These are phyloP conservation scores for Dendryphion nanum DNA, from an alignment of 2,329 filamentous ascomycete species.

Conservation along the genomic window DNA sequence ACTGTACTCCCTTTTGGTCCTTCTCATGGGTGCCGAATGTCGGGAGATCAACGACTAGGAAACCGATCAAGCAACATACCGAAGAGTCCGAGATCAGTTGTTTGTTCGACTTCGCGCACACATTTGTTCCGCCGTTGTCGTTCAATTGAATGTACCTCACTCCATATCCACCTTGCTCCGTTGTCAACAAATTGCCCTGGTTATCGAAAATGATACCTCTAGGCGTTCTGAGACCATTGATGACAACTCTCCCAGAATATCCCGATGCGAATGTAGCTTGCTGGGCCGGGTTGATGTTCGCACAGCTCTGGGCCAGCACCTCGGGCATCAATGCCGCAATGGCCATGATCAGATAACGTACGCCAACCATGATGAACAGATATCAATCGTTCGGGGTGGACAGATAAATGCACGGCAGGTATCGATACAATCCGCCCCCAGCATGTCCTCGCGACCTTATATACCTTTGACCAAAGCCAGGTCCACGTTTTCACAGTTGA, in stretches of 20 bases:
- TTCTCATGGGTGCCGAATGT: no score
- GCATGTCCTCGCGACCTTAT: no score
- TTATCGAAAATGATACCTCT: slow-evolving; percentile 11
- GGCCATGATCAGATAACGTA: slow-evolving; percentile 3
- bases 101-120: slow-evolving; percentile 9
- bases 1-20: no score
- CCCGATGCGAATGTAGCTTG: slow-evolving; percentile 6
- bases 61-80: slow-evolving; percentile 5
- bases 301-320: slow-evolving; percentile 6
- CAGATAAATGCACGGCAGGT: no score
- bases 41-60: no score
- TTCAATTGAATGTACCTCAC: slow-evolving; percentile 9
- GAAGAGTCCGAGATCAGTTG: slow-evolving; percentile 8
- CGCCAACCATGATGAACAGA: slow-evolving; percentile 3
- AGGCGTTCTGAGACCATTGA: slow-evolving; percentile 10
- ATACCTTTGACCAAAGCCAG: no score
- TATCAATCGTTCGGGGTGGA: slow-evolving; percentile 24
- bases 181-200: slow-evolving; percentile 9
- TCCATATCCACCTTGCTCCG: slow-evolving; percentile 8
- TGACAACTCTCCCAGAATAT: slow-evolving; percentile 9
- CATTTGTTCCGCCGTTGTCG: slow-evolving; percentile 9
- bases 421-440: no score
- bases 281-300: slow-evolving; percentile 8
- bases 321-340: slow-evolving; percentile 4
- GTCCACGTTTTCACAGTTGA: no score